phyloP scores from a whole-genome alignment of 805 yeast genomes.

The Candida yuanshanica region DNA sequence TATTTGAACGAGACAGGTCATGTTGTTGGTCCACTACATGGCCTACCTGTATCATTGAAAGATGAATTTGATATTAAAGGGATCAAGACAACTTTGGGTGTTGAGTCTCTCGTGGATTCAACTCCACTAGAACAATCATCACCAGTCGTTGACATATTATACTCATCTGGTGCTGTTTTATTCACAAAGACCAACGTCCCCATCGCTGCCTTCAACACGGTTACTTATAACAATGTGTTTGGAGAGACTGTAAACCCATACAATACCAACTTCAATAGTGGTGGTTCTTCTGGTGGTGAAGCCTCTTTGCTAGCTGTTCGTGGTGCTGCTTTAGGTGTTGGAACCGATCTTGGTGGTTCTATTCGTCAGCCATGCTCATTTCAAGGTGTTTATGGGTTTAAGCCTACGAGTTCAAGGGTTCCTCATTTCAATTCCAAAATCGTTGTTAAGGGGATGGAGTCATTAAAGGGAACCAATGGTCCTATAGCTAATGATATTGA shows the following conservation, averaged over 20 bases:
- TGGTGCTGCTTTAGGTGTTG: conserved; percentile 40
- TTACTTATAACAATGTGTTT: conserved; percentile 35
- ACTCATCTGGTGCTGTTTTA: conserved; percentile 43
- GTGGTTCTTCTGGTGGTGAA: conserved; percentile 51
- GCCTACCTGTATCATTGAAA: conserved; percentile 57
- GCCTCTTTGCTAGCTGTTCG: conserved; percentile 39
- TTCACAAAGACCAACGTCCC: conserved; percentile 48
- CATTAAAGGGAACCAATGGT: conserved; percentile 39
- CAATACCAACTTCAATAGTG: conserved; percentile 34
- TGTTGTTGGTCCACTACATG: conserved; percentile 58
- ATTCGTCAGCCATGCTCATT: conserved; percentile 42
- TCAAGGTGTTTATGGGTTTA: conserved; percentile 34
- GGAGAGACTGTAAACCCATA: conserved; percentile 41
- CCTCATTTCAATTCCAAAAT: conserved; percentile 31
- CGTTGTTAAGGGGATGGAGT: conserved; percentile 31
- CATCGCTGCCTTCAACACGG: conserved; percentile 40
- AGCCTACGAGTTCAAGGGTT: conserved; percentile 38
- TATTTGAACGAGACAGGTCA: conserved; percentile 38
- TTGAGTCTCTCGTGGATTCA: conserved; percentile 31
- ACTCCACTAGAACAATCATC: conserved; percentile 30
- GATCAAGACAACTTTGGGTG: conserved; percentile 41
- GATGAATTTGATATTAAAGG: conserved; percentile 35
- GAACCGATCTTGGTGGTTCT: conserved; percentile 48
- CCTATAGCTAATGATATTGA: conserved; percentile 34
- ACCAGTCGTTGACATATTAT: conserved; percentile 32